These are phyloP conservation scores for Aplosporella prunicola DNA, from an alignment of 2,329 filamentous ascomycete genomes.

Conservation along the genomic window DNA sequence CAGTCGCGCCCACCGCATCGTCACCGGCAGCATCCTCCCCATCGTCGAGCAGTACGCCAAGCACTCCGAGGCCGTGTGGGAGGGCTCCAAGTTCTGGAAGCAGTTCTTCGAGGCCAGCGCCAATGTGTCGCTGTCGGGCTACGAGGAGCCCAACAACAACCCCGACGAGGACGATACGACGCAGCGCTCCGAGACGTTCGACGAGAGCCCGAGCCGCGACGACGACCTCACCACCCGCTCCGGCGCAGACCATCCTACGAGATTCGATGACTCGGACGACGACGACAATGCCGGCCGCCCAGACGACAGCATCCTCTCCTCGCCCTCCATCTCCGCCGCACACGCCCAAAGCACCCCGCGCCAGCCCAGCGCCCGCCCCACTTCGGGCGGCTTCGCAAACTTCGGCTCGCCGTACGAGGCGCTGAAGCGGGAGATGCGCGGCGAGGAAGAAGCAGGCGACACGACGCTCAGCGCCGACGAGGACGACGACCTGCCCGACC, in stretches of 20 bases:
- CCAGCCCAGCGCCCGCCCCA: slow-evolving; percentile 20
- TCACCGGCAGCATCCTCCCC: slow-evolving; percentile 85
- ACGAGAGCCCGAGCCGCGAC: slow-evolving; percentile 28
- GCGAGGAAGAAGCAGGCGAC: slow-evolving; percentile 27
- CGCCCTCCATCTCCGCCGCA: slow-evolving; percentile 38
- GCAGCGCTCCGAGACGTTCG: slow-evolving; percentile 27
- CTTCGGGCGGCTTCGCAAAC: slow-evolving; percentile 45
- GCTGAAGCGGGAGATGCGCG: slow-evolving; percentile 57
- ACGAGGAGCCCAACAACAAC: slow-evolving; percentile 63
- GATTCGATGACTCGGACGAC: slow-evolving; percentile 25
- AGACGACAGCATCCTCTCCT: slow-evolving; percentile 59
- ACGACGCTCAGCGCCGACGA: no score
- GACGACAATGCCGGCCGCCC: slow-evolving; percentile 24
- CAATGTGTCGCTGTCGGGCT: slow-evolving; percentile 91
- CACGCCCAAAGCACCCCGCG: slow-evolving; percentile 54
- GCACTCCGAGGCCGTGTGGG: slow-evolving; percentile 90
- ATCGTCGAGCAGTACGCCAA: slow-evolving; percentile 93
- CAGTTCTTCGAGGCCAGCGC: slow-evolving; percentile 98
- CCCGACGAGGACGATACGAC: slow-evolving; percentile 38
- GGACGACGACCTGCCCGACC: slow-evolving; percentile 15
- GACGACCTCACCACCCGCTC: slow-evolving; percentile 23
- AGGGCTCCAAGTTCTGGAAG: slow-evolving; percentile 99
- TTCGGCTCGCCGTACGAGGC: slow-evolving; percentile 70
- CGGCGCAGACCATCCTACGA: slow-evolving; percentile 29
- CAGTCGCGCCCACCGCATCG: slow-evolving; percentile 89